phyloP scores from a whole-genome alignment of 768 basidiomycete species.

The Cyathus striatus region DNA sequence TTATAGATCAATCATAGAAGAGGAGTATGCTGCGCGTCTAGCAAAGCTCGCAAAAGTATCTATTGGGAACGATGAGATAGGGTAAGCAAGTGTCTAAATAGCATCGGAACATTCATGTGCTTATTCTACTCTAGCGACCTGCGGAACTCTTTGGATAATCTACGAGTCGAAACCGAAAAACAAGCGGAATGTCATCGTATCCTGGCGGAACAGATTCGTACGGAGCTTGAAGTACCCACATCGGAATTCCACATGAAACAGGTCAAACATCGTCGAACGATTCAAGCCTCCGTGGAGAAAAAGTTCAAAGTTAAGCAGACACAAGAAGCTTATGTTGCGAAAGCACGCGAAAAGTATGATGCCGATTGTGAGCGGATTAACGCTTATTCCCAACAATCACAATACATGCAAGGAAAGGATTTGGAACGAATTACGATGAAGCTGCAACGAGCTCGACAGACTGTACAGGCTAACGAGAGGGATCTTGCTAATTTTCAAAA shows the following conservation, averaged over 20 bases:
- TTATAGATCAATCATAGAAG: constrained; percentile 79
- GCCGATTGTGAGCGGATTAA: constrained; percentile 85
- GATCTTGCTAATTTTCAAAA: constrained; percentile 82
- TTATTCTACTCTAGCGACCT: constrained; percentile 55
- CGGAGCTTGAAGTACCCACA: constrained; percentile 64
- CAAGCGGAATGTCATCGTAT: constrained; percentile 68
- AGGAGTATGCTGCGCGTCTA: constrained; percentile 86
- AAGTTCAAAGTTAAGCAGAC: constrained; percentile 82
- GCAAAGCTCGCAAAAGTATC: constrained; percentile 70
- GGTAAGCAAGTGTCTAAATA: too few species aligned
- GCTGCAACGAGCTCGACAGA: constrained; percentile 79
- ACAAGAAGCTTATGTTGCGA: constrained; percentile 78
- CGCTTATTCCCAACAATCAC: constrained; percentile 81
- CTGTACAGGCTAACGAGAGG: constrained; percentile 84
- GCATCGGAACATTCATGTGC: constrained; percentile 8
- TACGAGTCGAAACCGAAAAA: constrained; percentile 78
- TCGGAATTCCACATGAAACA: constrained; percentile 60
- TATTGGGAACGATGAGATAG: constrained; percentile 87
- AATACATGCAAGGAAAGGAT: constrained; percentile 83
- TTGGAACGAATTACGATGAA: constrained; percentile 81
- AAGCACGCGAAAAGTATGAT: constrained; percentile 89
- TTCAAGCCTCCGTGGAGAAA: constrained; percentile 79
- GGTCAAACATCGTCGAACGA: constrained; percentile 59
- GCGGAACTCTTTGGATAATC: constrained; percentile 71
- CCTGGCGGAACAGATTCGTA: constrained; percentile 67